Percentiles rank a stretch among this genome's conserved stretches.
These are phyloP conservation scores for Phialocephala sp. DNA, from an alignment of 2,329 filamentous ascomycete species.

Conservation along the genomic window DNA sequence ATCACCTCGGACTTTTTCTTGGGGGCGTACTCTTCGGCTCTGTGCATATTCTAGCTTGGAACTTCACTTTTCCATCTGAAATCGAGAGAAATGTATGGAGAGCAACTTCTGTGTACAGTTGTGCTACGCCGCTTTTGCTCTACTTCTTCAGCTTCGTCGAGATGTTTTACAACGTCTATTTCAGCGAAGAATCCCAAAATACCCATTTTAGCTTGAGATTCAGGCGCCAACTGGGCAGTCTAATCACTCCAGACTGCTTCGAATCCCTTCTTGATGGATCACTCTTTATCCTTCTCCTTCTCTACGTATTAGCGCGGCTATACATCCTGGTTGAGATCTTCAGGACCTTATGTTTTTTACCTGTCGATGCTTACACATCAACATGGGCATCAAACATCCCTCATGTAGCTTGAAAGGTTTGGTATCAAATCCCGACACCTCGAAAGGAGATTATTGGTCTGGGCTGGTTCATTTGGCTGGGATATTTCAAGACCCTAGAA, in stretches of 20 bases:
- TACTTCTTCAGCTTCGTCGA: background rate
- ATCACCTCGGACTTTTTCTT: background rate
- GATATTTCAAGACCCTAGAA: no score
- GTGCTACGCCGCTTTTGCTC: background rate
- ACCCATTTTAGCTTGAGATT: background rate
- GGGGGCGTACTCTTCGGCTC: conserved; percentile 24
- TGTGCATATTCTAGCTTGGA: conserved; percentile 30
- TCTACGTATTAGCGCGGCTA: background rate
- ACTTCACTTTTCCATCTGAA: conserved; percentile 27
- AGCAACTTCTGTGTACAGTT: conserved; percentile 18
- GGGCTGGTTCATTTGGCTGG: no score
- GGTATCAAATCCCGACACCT: background rate
- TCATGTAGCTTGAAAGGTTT: background rate
- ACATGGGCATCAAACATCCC: background rate
- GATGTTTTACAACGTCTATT: background rate
- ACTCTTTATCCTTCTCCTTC: background rate
- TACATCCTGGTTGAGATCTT: background rate
- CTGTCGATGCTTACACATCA: background rate
- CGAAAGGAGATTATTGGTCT: background rate
- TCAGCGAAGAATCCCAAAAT: background rate
- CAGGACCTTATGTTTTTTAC: background rate
- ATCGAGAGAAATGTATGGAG: conserved; percentile 25
- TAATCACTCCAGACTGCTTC: background rate
- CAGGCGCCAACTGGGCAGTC: background rate
- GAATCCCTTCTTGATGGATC: background rate